phyloP scores from a whole-genome alignment of 139 green algal species.

The Coccomyxa sp. region DNA sequence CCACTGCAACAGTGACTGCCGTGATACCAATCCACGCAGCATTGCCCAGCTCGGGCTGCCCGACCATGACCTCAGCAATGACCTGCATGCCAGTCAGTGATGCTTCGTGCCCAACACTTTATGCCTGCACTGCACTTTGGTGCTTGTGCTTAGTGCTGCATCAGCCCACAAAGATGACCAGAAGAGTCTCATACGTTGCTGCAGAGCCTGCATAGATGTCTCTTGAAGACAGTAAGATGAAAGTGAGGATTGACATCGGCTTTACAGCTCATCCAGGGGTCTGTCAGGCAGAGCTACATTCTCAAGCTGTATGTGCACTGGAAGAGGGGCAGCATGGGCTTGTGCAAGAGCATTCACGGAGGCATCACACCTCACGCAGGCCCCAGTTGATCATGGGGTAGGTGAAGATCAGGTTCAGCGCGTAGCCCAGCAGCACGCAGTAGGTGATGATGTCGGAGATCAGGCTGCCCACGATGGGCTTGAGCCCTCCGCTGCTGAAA shows the following conservation, averaged over 20 bases:
- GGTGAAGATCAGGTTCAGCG: background rate
- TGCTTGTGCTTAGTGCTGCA: too few species aligned
- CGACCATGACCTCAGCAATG: background rate
- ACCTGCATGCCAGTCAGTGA: background rate
- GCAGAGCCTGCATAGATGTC: too few species aligned
- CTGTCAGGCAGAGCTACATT: too few species aligned
- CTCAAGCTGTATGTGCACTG: too few species aligned
- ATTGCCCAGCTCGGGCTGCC: background rate
- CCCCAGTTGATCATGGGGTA: background rate
- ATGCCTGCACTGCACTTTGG: background rate
- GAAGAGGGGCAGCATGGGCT: too few species aligned
- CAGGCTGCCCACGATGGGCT: background rate
- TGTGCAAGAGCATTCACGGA: too few species aligned
- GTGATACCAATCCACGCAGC: background rate
- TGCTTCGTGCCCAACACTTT: background rate
- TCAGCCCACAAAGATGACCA: too few species aligned
- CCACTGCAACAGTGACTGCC: background rate
- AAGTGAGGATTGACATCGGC: too few species aligned
- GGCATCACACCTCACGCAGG: background rate
- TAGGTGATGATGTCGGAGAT: background rate
- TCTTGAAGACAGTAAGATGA: too few species aligned
- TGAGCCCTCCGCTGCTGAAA: background rate
- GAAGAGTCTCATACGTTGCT: too few species aligned
- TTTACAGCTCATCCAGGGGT: too few species aligned
- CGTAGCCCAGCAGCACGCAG: background rate